A percentile compares a stretch with the other conserved stretches of the same genome.
These are phyloP conservation scores for Heterobasidion annosum DNA, from an alignment of 1,284 basidiomycete genomes.

Conservation along the genomic window DNA sequence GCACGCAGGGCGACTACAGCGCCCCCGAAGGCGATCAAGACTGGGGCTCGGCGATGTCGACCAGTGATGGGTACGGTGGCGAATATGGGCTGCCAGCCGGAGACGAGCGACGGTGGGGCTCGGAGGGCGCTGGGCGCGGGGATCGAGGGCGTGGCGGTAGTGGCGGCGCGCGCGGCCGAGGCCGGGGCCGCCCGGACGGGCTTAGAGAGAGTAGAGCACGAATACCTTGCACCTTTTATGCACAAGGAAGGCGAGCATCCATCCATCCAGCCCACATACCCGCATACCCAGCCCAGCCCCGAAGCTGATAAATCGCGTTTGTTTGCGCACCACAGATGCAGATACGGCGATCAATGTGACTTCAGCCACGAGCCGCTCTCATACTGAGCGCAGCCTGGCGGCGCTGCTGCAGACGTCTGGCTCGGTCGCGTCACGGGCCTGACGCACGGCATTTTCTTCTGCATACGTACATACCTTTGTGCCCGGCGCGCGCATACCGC, in stretches of 20 bases:
- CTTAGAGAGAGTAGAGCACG: constrained; percentile 65
- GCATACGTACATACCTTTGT: neutral
- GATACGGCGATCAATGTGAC: constrained; percentile 78
- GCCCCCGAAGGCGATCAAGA: neutral
- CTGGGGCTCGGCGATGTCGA: constrained; percentile 4
- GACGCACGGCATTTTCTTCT: neutral
- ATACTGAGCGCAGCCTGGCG: neutral
- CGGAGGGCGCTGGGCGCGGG: constrained; percentile 24
- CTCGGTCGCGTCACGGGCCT: neutral
- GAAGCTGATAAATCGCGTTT: constrained; percentile 37
- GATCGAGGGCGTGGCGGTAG: constrained; percentile 37
- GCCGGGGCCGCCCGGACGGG: constrained; percentile 38
- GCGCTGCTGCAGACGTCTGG: neutral
- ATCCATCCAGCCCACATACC: constrained; percentile 7
- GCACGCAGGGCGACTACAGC: neutral
- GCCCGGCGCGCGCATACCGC: neutral
- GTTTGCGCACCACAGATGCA: constrained; percentile 51
- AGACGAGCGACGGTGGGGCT: constrained; percentile 28
- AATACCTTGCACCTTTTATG: constrained; percentile 82
- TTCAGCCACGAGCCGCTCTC: constrained; percentile 54
- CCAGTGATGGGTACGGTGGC: constrained; percentile 19
- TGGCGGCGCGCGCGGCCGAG: constrained; percentile 11
- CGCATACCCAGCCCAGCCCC: constrained; percentile 23
- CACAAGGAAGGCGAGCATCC: constrained; percentile 77
- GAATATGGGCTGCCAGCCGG: constrained; percentile 15